Base-by-base conservation (phyloP, 164 flowering plant genomes). In the Stephania japonica region DNA sequence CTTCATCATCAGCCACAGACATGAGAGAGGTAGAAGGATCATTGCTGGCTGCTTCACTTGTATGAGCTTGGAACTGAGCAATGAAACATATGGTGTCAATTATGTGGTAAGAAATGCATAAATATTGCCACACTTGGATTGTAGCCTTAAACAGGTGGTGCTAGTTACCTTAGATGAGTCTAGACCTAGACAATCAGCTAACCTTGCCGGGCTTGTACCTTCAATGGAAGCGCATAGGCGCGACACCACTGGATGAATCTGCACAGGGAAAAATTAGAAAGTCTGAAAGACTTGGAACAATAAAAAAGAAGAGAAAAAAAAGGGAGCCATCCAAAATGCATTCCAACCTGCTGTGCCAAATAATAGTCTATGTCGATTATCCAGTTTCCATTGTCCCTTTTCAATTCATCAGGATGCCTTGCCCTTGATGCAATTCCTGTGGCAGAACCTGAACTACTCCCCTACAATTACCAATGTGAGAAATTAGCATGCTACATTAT, bases 231-330 rank as follows among this genome's bases (percentile, higher is more conserved):
- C 95, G 84, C 98, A 93, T 13, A 96, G 84, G 65, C 98, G 96
- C 32, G 99, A 96, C 71, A 96, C 91, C 73, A 96, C 99, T 12
- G 99, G 98, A 84, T 90, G 99, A 78, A 96, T 93, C 97, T 96
- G 89, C 79, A 78, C 26, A 19, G 44, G 72, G 38, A 80, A 56
- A 74, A 49, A 44, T 66, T 23, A 23, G 23, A 9, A 24, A 24
- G 12, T 38, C 5, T 18, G 10, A 56, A 56, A 16, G n/a, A 56
- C 2, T 42, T 13, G 44, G 62, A 0, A 11, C 27, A 72, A 69
- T 23, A 67, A 38, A 69, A 6, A 10, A 23, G 4, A 18, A 56
- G 62, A 53, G 1, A 6, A 56, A n/a, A 5, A 56, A 56, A 16
- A 56, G 21, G 19, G 62, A 56, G 6, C 21, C 62, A 6, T 63